Percentiles rank a stretch among this genome's conserved stretches.
Conservation (phyloP, 768 basidiomycete genomes). For the Vararia minispora region DNA sequence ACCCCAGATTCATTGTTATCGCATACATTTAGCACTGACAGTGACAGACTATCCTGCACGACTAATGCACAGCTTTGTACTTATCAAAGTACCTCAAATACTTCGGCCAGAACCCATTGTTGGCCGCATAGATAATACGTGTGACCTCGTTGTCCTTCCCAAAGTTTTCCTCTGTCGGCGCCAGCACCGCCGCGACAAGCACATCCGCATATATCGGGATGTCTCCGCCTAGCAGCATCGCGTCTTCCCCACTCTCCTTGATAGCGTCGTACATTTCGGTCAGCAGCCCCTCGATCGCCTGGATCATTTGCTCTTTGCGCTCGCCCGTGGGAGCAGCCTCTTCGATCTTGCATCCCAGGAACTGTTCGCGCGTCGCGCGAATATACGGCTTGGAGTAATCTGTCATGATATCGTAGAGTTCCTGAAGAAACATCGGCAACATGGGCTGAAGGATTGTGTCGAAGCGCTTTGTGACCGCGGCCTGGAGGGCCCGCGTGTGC, state of each 20-base stretch:
- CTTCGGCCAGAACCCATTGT: too few relatives aligned
- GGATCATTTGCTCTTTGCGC: slow-evolving; percentile 26
- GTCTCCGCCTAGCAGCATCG: slow-evolving; percentile 23
- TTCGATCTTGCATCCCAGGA: slow-evolving; percentile 27
- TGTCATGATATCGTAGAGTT: slow-evolving; percentile 18
- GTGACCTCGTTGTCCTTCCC: too few relatives aligned
- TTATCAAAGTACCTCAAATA: too few relatives aligned
- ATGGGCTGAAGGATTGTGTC: slow-evolving; percentile 3
- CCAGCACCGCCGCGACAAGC: slow-evolving; percentile 21
- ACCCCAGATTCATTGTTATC: too few relatives aligned
- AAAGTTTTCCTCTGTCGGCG: too few relatives aligned
- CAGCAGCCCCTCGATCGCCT: slow-evolving; percentile 23
- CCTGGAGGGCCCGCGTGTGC: background rate
- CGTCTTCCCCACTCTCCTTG: too few relatives aligned
- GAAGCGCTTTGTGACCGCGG: slow-evolving; percentile 13
- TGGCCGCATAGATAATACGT: too few relatives aligned
- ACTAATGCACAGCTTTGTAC: too few relatives aligned
- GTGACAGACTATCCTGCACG: too few relatives aligned
- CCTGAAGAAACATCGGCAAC: slow-evolving; percentile 4
- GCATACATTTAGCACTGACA: too few relatives aligned
- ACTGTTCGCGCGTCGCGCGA: slow-evolving; percentile 22
- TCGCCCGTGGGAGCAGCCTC: slow-evolving; percentile 23
- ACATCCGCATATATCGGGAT: slow-evolving; percentile 30
- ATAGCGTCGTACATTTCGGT: slow-evolving; percentile 10
- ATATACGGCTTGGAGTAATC: slow-evolving; percentile 29